phyloP scores from a whole-genome alignment of 129 eudicot species.

The Saposhnikovia divaricata region DNA sequence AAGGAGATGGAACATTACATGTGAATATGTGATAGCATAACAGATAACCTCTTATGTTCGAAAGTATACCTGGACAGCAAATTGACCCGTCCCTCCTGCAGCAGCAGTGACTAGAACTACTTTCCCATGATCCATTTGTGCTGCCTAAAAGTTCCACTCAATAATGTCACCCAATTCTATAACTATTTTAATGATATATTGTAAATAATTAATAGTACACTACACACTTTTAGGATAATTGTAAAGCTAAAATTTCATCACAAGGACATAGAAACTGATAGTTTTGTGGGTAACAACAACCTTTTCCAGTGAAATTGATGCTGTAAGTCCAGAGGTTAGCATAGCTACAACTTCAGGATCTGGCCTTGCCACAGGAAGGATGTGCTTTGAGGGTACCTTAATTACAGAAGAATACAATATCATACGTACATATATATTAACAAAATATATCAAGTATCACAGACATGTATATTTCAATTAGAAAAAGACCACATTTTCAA shows the following conservation, averaged over 20 bases:
- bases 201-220: background rate
- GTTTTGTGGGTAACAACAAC: conserved; percentile 21
- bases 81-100: conserved; percentile 98
- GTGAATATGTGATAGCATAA: background rate
- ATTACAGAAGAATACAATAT: conserved; percentile 12
- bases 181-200: background rate
- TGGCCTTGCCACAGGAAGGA: conserved; percentile 91
- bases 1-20: background rate
- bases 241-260: background rate
- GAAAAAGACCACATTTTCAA: background rate
- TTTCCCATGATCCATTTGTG: conserved; percentile 80
- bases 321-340: conserved; percentile 98
- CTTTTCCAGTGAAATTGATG: conserved; percentile 86
- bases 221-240: background rate
- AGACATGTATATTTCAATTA: background rate
- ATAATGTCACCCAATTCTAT: conserved; percentile 2
- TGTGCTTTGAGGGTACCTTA: conserved; percentile 80
- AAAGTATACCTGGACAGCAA: conserved; percentile 83
- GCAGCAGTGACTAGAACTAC: conserved; percentile 94
- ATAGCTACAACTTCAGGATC: conserved; percentile 96
- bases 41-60: background rate
- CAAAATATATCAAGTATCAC: background rate
- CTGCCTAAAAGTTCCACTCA: conserved; percentile 47
- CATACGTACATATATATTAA: background rate
- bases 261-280: background rate